Evolutionary conservation across 2,329 filamentous ascomycete genomes (phyloP), one percentile per base, ranked within the genome.

Genomic region (Ophiostoma tasmaniense): DNA sequence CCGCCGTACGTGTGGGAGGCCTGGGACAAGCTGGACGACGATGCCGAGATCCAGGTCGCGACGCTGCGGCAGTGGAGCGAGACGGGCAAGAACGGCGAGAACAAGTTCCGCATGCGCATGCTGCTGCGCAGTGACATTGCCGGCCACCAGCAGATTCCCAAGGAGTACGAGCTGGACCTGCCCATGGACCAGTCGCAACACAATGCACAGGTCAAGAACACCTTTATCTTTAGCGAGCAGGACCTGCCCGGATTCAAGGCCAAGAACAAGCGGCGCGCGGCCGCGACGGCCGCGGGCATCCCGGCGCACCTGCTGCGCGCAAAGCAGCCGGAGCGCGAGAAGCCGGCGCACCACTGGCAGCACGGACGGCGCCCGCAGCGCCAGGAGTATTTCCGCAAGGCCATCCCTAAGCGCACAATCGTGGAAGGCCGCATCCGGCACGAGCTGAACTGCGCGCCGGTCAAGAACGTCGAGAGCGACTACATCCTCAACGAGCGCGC

Each of bases 151-250:
- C 80, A 84, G 5, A 83, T 97, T n/a, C 93, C 93, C 13, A 92
- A 92, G 75, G 92, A 96, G 75, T 99, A 97, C 79, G 86, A 92
- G 73, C 81, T 98, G 70, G 88, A 92, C 64, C 83, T 92, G 64
- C 88, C 85, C 30, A 85, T 87, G 59, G 80, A 76, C 8, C 68
- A 68, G 68, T 0, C 66, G 30, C n/a, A 20, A 20, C 55, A 45
- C 10, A 66, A 83, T 66, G 75, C 78, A 68, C 77, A 85, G n/a
- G 87, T 94, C 42, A 87, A 87, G 75, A 97, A 97, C 78, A 95
- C 93, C 25, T 96, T 90, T 76, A 83, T 98, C 69, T 99, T 99
- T 76, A 93, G 90, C 55, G 95, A 99, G 79, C 93, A 96, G 77
- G 92, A 98, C 75, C 84, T 97, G 28, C 91, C 93, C 0, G 91